Percentiles rank a stretch among this genome's conserved stretches.
phyloP scores from a whole-genome alignment of 768 basidiomycete genomes.

The Hygrophorus pudorinus region DNA sequence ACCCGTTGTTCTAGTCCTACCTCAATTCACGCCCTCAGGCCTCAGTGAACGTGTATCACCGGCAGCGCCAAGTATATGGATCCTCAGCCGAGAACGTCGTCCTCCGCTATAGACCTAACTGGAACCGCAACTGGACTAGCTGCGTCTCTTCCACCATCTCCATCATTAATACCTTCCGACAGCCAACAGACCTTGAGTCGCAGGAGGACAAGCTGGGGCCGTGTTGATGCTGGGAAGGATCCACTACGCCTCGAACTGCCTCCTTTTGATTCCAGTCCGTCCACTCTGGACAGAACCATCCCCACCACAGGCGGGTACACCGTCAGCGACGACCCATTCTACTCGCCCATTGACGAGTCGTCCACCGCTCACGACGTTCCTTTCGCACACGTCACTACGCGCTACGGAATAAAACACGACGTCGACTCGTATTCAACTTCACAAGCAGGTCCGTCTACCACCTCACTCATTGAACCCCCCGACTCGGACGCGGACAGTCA shows the following conservation, averaged over 20 bases:
- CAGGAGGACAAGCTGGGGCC: slow-evolving; percentile 51
- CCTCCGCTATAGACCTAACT: slow-evolving; percentile 44
- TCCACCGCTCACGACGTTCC: slow-evolving; percentile 16
- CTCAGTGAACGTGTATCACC: no score
- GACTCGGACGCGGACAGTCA: slow-evolving; percentile 29
- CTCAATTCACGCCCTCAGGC: no score
- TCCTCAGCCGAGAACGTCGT: slow-evolving; percentile 29
- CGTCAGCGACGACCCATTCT: slow-evolving; percentile 38
- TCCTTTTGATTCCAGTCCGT: slow-evolving; percentile 12
- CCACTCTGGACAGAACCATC: slow-evolving; percentile 14
- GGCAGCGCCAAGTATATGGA: slow-evolving; percentile 8
- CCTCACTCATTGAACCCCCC: slow-evolving; percentile 34
- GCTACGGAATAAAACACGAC: slow-evolving; percentile 24
- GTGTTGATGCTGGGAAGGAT: slow-evolving; percentile 35
- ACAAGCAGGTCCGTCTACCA: slow-evolving; percentile 39
- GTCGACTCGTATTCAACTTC: slow-evolving; percentile 30
- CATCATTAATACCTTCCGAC: slow-evolving; percentile 45
- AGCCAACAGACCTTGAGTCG: slow-evolving; percentile 32
- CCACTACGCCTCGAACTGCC: slow-evolving; percentile 31
- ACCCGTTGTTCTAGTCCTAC: no score
- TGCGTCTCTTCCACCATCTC: slow-evolving; percentile 38
- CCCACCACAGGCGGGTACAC: slow-evolving; percentile 12
- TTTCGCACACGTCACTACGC: slow-evolving; percentile 20
- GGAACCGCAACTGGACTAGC: slow-evolving; percentile 34
- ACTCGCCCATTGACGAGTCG: slow-evolving; percentile 28